Evolutionary conservation across 805 yeast genomes (phyloP).

Genomic region (Wickerhamiella siamensis): DNA sequence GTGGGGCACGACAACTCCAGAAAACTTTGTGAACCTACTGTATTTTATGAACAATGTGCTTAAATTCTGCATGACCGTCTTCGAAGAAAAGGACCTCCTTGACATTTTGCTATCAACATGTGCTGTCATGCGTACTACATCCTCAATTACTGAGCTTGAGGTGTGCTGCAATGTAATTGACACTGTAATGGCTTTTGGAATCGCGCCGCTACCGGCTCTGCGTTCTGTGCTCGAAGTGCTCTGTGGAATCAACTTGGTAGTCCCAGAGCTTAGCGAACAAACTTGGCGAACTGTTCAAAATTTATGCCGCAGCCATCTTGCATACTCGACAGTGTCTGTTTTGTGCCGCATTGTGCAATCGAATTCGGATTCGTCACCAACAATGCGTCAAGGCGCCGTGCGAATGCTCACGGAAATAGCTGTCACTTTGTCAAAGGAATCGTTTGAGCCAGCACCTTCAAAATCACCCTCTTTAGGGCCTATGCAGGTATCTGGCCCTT

Average conservation of each 20-base stretch:
- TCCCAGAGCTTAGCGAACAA: constrained; percentile 25
- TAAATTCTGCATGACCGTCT: constrained; percentile 33
- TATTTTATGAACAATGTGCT: constrained; percentile 32
- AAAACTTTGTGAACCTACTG: constrained; percentile 23
- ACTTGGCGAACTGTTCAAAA: constrained; percentile 30
- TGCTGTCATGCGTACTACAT: constrained; percentile 29
- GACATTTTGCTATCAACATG: constrained; percentile 26
- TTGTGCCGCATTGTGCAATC: constrained; percentile 24
- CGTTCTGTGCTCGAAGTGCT: constrained; percentile 30
- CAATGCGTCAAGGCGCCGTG: constrained; percentile 27
- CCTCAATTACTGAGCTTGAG: constrained; percentile 26
- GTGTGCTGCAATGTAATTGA: constrained; percentile 31
- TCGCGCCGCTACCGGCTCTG: constrained; percentile 31
- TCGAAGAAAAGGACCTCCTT: constrained; percentile 30
- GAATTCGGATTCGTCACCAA: constrained; percentile 19
- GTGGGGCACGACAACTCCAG: constrained; percentile 21
- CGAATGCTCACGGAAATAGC: constrained; percentile 21
- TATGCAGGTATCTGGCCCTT: not conserved
- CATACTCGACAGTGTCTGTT: constrained; percentile 23
- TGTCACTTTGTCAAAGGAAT: constrained; percentile 1
- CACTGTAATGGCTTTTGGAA: constrained; percentile 32
- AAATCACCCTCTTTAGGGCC: not conserved
- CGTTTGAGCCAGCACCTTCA: not conserved
- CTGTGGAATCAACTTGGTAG: constrained; percentile 31
- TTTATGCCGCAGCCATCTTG: constrained; percentile 29